Conservation (phyloP, 306 rosid genomes). For the Elaeagnus macrophylla region DNA sequence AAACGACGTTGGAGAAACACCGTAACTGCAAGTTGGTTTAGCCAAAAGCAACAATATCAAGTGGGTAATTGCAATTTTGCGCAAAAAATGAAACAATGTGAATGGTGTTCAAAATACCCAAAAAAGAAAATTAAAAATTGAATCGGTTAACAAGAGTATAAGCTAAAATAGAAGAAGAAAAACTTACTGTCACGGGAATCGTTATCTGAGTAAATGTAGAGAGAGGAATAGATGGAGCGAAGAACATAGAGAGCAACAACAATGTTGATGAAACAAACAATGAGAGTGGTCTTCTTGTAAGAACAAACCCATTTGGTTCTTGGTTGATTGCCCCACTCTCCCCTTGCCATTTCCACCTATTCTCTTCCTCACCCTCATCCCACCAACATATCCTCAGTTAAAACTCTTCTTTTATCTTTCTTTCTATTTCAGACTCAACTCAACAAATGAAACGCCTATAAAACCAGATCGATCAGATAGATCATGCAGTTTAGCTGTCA, state of each 20-base stretch:
- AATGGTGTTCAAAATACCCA: too few relatives aligned
- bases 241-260: slow-evolving; percentile 79
- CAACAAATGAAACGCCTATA: slow-evolving; percentile 23
- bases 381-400: slow-evolving; percentile 48
- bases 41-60: neutral
- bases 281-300: slow-evolving; percentile 69
- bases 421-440: slow-evolving; percentile 43
- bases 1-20: slow-evolving; percentile 4
- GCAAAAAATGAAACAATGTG: too few relatives aligned
- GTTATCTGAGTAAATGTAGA: slow-evolving; percentile 69
- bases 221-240: slow-evolving; percentile 80
- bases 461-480: slow-evolving; percentile 15
- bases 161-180: neutral
- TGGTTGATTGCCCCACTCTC: slow-evolving; percentile 52
- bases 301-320: slow-evolving; percentile 67
- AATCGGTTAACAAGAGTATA: neutral
- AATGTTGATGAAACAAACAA: slow-evolving; percentile 81
- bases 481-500: neutral
- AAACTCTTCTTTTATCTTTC: slow-evolving; percentile 8
- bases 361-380: slow-evolving; percentile 58
- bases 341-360: slow-evolving; percentile 67
- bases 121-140: neutral
- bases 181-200: slow-evolving; percentile 48
- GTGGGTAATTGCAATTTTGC: slow-evolving; percentile 4
- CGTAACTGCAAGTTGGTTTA: slow-evolving; percentile 11